phyloP scores from a whole-genome alignment of 2,329 filamentous ascomycete genomes.

The Colletotrichum caudatum region DNA sequence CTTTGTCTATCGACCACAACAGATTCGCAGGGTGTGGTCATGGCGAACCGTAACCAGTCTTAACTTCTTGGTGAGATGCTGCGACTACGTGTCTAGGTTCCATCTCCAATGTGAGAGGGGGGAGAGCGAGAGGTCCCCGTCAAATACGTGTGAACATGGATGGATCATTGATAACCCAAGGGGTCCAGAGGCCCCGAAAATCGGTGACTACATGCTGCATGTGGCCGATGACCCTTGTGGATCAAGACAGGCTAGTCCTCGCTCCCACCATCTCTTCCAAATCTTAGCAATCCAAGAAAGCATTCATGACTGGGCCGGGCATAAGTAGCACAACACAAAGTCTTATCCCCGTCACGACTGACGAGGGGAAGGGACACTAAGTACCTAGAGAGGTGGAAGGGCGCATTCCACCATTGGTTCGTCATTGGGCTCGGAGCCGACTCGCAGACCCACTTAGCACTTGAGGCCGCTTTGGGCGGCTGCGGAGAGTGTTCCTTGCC shows the following conservation, averaged over 20 bases:
- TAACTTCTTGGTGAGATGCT: slow-evolving; percentile 5
- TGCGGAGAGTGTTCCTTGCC: slow-evolving; percentile 27
- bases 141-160: slow-evolving; percentile 29
- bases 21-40: slow-evolving; percentile 4
- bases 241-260: slow-evolving; percentile 30
- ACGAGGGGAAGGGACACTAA: slow-evolving; percentile 21
- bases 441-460: slow-evolving; percentile 25
- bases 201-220: slow-evolving; percentile 39
- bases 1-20: not conserved
- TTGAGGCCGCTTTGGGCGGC: slow-evolving; percentile 27
- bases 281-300: slow-evolving; percentile 8
- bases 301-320: slow-evolving; percentile 31
- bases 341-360: slow-evolving; percentile 37
- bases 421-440: slow-evolving; percentile 38
- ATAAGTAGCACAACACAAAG: slow-evolving; percentile 13
- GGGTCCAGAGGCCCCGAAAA: slow-evolving; percentile 26
- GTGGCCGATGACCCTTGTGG: slow-evolving; percentile 26
- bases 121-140: slow-evolving; percentile 13
- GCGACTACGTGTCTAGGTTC: slow-evolving; percentile 7
- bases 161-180: slow-evolving; percentile 30
- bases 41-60: slow-evolving; percentile 20
- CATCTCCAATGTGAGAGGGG: slow-evolving; percentile 10
- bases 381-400: slow-evolving; percentile 3
- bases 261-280: slow-evolving; percentile 28
- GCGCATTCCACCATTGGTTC: slow-evolving; percentile 30